Percentiles rank a stretch among this genome's conserved stretches.
Conservation (phyloP, 176 grass and related monocot species). For the Lolium multiflorum region DNA sequence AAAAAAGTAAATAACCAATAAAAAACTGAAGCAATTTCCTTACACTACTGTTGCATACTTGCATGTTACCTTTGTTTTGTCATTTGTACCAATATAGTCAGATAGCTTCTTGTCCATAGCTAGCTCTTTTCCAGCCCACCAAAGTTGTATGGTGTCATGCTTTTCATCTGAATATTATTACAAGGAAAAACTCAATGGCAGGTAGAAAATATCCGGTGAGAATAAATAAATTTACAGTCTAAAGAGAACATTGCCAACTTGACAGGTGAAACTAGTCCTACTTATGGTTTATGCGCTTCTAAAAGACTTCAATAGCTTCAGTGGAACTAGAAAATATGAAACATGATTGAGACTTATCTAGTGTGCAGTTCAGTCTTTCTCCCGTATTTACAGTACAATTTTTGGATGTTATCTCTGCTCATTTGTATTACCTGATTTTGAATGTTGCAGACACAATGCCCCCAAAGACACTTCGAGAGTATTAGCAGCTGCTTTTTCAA, state of each 20-base stretch:
- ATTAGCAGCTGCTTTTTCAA: slow-evolving; percentile 41
- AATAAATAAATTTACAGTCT: neutral
- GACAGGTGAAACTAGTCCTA: neutral
- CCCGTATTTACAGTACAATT: neutral
- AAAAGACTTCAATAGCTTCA: neutral
- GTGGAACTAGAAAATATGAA: neutral
- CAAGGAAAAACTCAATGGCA: slow-evolving; percentile 11
- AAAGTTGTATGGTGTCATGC: slow-evolving; percentile 41
- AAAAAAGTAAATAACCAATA: neutral
- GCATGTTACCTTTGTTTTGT: slow-evolving; percentile 72
- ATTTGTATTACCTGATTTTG: slow-evolving; percentile 43
- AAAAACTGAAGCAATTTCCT: neutral
- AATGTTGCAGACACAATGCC: neutral
- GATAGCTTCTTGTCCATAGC: slow-evolving; percentile 52
- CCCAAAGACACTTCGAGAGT: slow-evolving; percentile 19
- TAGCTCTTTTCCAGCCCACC: slow-evolving; percentile 73
- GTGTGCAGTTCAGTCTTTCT: neutral
- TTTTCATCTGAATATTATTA: slow-evolving; percentile 29
- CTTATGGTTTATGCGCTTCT: neutral
- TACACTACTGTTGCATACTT: neutral
- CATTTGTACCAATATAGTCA: slow-evolving; percentile 67
- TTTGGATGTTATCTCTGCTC: neutral
- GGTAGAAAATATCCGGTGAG: neutral
- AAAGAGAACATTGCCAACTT: neutral
- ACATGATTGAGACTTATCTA: neutral